Conservation (phyloP, 2,329 filamentous ascomycete species). For the Trichoderma citrinoviride region DNA sequence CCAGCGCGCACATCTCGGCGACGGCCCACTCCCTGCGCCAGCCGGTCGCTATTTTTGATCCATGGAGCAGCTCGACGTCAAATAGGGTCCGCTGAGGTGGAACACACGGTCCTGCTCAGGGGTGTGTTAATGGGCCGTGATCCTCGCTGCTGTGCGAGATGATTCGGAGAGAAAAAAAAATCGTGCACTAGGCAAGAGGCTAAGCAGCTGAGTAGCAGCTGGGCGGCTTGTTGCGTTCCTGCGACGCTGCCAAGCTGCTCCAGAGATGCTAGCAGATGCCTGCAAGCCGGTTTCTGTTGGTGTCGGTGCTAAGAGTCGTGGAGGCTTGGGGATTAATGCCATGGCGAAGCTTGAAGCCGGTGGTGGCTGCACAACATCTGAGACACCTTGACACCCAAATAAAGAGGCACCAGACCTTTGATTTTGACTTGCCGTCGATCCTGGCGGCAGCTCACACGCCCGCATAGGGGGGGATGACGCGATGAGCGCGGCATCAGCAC, state of each 20-base stretch:
- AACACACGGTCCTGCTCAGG: conserved; percentile 16
- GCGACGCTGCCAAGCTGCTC: background rate
- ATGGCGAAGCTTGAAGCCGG: background rate
- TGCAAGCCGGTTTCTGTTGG: background rate
- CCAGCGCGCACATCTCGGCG: conserved; percentile 17
- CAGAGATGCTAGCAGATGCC: background rate
- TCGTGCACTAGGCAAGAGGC: conserved; percentile 4
- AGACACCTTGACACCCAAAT: no score
- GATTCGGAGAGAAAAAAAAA: conserved; percentile 17
- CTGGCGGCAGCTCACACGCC: background rate
- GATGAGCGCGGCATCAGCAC: background rate
- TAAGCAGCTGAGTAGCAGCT: conserved; percentile 15
- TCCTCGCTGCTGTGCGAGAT: background rate
- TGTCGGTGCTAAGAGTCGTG: no score
- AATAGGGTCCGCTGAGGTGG: conserved; percentile 19
- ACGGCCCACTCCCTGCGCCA: conserved; percentile 11
- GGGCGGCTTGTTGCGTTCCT: background rate
- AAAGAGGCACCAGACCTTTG: no score
- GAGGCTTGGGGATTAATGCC: background rate
- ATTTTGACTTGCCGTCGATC: no score
- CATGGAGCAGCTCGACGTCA: conserved; percentile 1
- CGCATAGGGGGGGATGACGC: background rate
- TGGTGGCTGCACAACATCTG: background rate
- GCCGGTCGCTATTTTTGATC: conserved; percentile 22
- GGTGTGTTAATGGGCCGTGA: conserved; percentile 12